Conservation (phyloP, 177 flowering plant genomes). For the Telopea speciosissima region DNA sequence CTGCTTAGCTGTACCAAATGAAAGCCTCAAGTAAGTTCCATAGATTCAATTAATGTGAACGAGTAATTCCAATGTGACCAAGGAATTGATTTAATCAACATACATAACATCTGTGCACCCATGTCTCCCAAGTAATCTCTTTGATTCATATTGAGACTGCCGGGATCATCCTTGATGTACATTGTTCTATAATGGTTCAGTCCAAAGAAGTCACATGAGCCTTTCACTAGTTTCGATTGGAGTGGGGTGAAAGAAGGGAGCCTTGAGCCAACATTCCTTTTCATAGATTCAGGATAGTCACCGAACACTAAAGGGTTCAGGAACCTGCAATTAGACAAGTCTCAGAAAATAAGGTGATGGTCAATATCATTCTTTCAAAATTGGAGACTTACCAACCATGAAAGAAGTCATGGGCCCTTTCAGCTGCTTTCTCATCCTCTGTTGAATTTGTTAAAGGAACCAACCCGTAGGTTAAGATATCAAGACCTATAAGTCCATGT, state of each 20-base stretch:
- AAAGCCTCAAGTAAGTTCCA: not conserved
- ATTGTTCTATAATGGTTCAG: conserved; percentile 12
- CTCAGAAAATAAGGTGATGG: not conserved
- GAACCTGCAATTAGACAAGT: not conserved
- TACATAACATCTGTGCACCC: not conserved
- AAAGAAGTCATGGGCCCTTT: conserved; percentile 26
- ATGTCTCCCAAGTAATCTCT: conserved; percentile 7
- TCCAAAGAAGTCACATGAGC: conserved; percentile 21
- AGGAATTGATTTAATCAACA: not conserved
- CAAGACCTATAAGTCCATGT: conserved; percentile 40
- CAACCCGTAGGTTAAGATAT: conserved; percentile 16
- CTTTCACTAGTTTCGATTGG: conserved; percentile 11
- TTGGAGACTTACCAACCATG: conserved; percentile 27
- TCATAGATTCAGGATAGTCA: not conserved
- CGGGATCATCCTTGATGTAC: conserved; percentile 7
- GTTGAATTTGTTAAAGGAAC: conserved; percentile 28
- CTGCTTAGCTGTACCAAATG: conserved; percentile 15
- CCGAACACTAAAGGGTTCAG: not conserved
- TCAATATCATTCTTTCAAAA: not conserved
- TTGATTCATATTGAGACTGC: conserved; percentile 9
- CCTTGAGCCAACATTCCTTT: conserved; percentile 1
- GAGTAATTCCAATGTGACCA: not conserved
- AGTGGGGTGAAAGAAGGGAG: conserved; percentile 7
- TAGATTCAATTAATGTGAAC: not conserved
- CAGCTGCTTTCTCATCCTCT: conserved; percentile 21